Conservation (phyloP, 1,139 yeast genomes). For the Scheffersomyces quercinus region DNA sequence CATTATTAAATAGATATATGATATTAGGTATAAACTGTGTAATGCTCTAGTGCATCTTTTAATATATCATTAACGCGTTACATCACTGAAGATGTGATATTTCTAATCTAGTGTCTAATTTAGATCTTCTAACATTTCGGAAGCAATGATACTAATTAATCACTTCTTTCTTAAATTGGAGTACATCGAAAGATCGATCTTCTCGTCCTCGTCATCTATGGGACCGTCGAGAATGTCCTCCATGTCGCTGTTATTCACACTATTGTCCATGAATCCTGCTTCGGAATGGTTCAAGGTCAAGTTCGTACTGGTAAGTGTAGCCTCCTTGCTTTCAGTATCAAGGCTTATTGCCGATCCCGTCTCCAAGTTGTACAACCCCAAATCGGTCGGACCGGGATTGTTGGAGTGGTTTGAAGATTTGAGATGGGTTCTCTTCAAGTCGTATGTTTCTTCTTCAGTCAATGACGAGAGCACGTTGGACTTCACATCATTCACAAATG, state of each 20-base stretch:
- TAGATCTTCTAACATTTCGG: too few relatives aligned
- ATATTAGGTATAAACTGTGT: too few relatives aligned
- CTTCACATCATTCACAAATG: slow-evolving; percentile 47
- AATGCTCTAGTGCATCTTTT: too few relatives aligned
- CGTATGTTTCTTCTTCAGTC: slow-evolving; percentile 25
- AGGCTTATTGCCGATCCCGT: slow-evolving; percentile 29
- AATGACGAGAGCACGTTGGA: slow-evolving; percentile 38
- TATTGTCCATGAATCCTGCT: slow-evolving; percentile 2
- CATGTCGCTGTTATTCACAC: slow-evolving; percentile 14
- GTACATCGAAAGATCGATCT: slow-evolving; percentile 30
- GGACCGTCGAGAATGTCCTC: slow-evolving; percentile 8
- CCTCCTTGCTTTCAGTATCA: slow-evolving; percentile 2
- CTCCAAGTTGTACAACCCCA: slow-evolving; percentile 25
- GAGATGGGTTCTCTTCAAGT: slow-evolving; percentile 1
- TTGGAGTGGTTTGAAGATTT: slow-evolving; percentile 3
- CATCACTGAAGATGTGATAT: too few relatives aligned
- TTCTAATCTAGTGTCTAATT: too few relatives aligned
- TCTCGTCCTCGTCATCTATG: slow-evolving; percentile 19
- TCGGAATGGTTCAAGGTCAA: neutral
- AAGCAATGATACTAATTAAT: neutral
- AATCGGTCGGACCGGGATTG: slow-evolving; percentile 3
- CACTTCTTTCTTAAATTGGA: slow-evolving; percentile 10
- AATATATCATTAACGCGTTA: too few relatives aligned
- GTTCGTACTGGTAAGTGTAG: neutral
- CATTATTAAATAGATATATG: too few relatives aligned